Evolutionary conservation across 2,329 filamentous ascomycete species (phyloP).

Genomic region (Dryadomyces sulphureus): DNA sequence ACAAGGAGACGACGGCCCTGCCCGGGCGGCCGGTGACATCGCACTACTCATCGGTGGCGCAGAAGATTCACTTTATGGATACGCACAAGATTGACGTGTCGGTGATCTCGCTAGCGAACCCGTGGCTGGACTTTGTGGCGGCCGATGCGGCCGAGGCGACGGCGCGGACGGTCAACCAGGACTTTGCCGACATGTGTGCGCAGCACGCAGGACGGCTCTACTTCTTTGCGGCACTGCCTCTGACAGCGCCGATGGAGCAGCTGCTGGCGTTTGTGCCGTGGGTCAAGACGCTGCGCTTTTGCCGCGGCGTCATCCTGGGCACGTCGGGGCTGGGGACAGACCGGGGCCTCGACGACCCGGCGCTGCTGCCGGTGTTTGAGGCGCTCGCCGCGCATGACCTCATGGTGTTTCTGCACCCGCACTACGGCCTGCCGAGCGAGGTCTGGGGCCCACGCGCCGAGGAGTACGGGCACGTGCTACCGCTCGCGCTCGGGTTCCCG

Average conservation of each 20-base stretch:
- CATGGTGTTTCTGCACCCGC: conserved; percentile 74
- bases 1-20: conserved; percentile 17
- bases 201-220: conserved; percentile 54
- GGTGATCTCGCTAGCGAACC: conserved; percentile 80
- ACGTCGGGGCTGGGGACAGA: conserved; percentile 69
- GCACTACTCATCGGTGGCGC: conserved; percentile 65
- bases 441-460: conserved; percentile 59
- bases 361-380: conserved; percentile 55
- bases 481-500: conserved; percentile 74
- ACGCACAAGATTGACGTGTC: conserved; percentile 68
- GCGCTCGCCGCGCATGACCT: conserved; percentile 50
- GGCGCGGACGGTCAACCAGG: conserved; percentile 58
- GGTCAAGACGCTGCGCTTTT: conserved; percentile 46
- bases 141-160: conserved; percentile 44
- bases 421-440: conserved; percentile 71
- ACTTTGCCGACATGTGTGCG: conserved; percentile 59
- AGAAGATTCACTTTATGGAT: conserved; percentile 83
- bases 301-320: conserved; percentile 77
- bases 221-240: conserved; percentile 69
- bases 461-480: conserved; percentile 77
- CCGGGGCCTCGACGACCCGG: conserved; percentile 59
- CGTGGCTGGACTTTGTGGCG: conserved; percentile 77
- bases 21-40: conserved; percentile 71
- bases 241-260: conserved; percentile 49
- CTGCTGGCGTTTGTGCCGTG: conserved; percentile 52